These are phyloP conservation scores for Citrullus amarus DNA, from an alignment of 306 rosid genomes.

Conservation along the genomic window DNA sequence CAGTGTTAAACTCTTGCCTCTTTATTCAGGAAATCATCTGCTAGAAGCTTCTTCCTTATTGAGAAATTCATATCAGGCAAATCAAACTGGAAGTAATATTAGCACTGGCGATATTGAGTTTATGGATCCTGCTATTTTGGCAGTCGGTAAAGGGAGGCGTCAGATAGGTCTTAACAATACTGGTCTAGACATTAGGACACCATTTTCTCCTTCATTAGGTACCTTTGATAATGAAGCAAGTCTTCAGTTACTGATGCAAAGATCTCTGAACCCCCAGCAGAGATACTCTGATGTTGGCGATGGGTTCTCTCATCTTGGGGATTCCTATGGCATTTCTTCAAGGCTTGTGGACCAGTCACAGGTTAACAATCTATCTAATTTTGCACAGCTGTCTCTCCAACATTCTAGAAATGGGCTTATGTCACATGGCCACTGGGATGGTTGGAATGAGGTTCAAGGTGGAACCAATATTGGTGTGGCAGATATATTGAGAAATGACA, in stretches of 20 bases:
- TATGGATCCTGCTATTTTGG: constrained; percentile 91
- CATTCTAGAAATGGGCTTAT: constrained; percentile 51
- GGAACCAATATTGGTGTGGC: constrained; percentile 49
- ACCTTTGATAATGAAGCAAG: constrained; percentile 63
- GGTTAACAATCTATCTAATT: constrained; percentile 44
- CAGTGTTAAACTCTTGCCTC: neutral
- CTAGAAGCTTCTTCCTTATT: constrained; percentile 37
- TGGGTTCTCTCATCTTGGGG: constrained; percentile 44
- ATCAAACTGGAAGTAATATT: constrained; percentile 36
- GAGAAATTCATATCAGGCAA: constrained; percentile 55
- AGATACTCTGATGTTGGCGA: constrained; percentile 52
- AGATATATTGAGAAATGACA: constrained; percentile 67
- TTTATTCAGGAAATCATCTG: constrained; percentile 47
- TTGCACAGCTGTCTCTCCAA: constrained; percentile 63
- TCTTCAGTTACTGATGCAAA: constrained; percentile 71
- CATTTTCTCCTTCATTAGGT: constrained; percentile 39
- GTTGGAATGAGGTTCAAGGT: constrained; percentile 66
- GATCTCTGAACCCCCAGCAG: constrained; percentile 65
- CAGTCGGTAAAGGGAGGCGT: constrained; percentile 72
- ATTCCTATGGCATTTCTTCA: constrained; percentile 66
- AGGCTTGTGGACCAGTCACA: constrained; percentile 64
- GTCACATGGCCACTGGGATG: constrained; percentile 76
- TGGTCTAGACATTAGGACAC: constrained; percentile 49
- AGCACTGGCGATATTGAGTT: constrained; percentile 59
- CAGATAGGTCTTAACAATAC: constrained; percentile 53